Evolutionary conservation across 257 asterid genomes (phyloP).

Genomic region (Solanum peruvianum): DNA sequence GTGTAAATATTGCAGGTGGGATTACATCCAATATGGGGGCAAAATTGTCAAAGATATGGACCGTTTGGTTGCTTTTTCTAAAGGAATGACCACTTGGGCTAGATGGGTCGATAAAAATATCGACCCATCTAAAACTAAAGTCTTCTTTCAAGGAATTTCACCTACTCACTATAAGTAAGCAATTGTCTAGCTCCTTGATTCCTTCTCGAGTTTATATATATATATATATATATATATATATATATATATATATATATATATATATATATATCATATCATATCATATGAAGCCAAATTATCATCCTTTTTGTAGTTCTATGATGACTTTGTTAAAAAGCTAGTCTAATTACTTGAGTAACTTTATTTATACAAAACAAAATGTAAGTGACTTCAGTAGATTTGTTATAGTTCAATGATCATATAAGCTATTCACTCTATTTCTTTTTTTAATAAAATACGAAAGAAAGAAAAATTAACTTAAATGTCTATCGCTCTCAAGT

Average conservation of each 20-base stretch:
- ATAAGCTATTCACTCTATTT: not conserved
- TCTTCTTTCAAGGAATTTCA: constrained; percentile 80
- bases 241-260: not conserved
- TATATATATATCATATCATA: not conserved
- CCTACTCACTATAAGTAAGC: constrained; percentile 79
- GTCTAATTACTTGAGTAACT: not conserved
- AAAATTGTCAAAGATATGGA: constrained; percentile 64
- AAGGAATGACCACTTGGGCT: constrained; percentile 88
- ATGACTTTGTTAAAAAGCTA: not conserved
- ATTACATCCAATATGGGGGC: constrained; percentile 59
- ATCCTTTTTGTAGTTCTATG: not conserved
- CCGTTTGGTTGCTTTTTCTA: constrained; percentile 67
- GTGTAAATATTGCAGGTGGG: constrained; percentile 38
- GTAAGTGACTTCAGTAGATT: not conserved
- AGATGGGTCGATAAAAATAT: constrained; percentile 65
- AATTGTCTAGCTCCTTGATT: not conserved
- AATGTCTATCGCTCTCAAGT: too few species aligned
- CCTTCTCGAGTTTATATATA: not conserved
- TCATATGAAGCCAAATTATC: not conserved
- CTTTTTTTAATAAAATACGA: not conserved
- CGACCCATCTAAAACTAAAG: constrained; percentile 68
- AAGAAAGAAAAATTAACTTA: not conserved
- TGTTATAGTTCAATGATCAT: not conserved
- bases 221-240: not conserved
- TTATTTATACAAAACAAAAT: too few species aligned